Percentiles rank a stretch among this genome's conserved stretches.
Conservation (phyloP, 352 stramenopile species). For the Globisporangium abappressorium region DNA sequence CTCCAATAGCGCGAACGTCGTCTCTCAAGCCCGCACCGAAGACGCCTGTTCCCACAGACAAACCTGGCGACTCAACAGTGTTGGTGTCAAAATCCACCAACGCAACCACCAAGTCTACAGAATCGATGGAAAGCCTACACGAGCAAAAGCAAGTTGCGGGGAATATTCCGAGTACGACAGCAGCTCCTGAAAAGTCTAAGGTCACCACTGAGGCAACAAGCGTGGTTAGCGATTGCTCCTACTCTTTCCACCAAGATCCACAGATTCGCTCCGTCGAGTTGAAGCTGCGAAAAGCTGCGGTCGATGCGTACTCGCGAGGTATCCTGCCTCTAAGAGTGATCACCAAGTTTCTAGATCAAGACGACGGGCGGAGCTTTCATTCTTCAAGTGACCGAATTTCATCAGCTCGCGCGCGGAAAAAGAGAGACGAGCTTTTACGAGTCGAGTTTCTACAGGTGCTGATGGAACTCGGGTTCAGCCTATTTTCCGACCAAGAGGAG, state of each 20-base stretch:
- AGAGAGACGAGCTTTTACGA: conserved; percentile 54
- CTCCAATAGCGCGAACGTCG: conserved; percentile 3
- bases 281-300: conserved; percentile 72
- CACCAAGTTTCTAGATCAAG: conserved; percentile 62
- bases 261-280: conserved; percentile 82
- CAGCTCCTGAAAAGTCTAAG: not conserved
- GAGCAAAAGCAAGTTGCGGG: not conserved
- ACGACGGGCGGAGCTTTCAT: conserved; percentile 17
- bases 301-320: conserved; percentile 67
- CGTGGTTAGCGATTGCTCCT: conserved; percentile 58
- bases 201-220: not conserved
- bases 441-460: conserved; percentile 92
- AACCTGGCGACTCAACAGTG: not conserved
- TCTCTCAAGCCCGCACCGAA: conserved; percentile 6
- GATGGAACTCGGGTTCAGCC: conserved; percentile 89
- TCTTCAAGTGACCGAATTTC: conserved; percentile 1
- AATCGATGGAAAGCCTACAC: not conserved
- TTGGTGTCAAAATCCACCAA: not conserved
- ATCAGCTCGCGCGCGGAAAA: not conserved
- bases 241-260: conserved; percentile 78
- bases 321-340: conserved; percentile 70
- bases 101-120: not conserved
- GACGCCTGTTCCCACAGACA: not conserved
- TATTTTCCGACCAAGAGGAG: conserved; percentile 49
- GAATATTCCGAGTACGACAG: not conserved